Evolutionary conservation across 768 basidiomycete genomes (phyloP), one percentile per base, ranked within the genome.

Genomic region (Multifurca ochricompacta): DNA sequence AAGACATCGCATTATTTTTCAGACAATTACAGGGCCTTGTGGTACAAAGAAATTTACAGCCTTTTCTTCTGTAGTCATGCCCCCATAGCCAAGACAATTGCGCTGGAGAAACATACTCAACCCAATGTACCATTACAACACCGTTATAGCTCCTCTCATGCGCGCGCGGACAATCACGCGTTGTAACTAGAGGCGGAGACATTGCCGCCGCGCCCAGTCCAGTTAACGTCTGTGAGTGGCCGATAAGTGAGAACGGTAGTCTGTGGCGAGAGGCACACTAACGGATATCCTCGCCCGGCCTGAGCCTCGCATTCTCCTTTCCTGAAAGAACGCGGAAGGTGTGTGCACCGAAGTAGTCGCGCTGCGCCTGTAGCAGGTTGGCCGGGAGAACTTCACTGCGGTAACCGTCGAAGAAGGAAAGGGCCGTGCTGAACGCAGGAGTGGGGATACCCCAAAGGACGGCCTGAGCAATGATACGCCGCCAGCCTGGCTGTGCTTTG

Each of bases 351-450:
- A 99, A 99, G 81, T 94, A 99, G 68, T 99, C 95, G 69, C 95
- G 91, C 85, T 96, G 94, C 48, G 80, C 95, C 74, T 99, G 95
- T 63, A 98, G 72, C 59, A 99, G 76, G 76, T 92, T 95, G 46
- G 95, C 94, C 37, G 95, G 91, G 48, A 97, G 79, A 58, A 91
- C 76, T 63, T 93, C 95, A 66, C 92, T 94, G 70, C 95, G 80
- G 80, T 98, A 99, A 25, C 96, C 95, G 69, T 98, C 96, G 72
- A 95, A 96, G 85, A 98, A 99, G 56, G 95, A 91, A 45, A 97
- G 80, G 43, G 95, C 95, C 37, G 95, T 97, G 77, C 89, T 90
- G 77, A 93, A 92, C n/a, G 93, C 93, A 30, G 96, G 94, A 31
- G 91, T 87, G 58, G 96, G 90, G 68, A 96, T 93, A 67, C 96